Evolutionary conservation across 228 moss, liverwort and hornwort genomes (phyloP).

Genomic region (Sphagnum magellanicum): DNA sequence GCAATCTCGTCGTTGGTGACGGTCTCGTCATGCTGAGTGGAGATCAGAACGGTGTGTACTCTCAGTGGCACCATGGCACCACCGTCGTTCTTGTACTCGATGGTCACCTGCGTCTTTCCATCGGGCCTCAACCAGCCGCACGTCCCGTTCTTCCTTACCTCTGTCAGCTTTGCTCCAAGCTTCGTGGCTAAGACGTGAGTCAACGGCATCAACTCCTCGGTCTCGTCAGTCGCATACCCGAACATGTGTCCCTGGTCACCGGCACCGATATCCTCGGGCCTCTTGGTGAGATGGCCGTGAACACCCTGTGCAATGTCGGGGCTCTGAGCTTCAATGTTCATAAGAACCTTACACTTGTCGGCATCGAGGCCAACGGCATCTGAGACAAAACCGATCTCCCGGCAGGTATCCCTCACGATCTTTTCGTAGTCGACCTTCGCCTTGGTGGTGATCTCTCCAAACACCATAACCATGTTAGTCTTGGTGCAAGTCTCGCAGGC

Average conservation of each 20-base stretch:
- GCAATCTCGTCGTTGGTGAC: slow-evolving; percentile 8
- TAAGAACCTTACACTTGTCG: slow-evolving; percentile 60
- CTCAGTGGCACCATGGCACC: slow-evolving; percentile 9
- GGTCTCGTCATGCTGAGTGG: slow-evolving; percentile 9
- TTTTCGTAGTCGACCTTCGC: slow-evolving; percentile 71
- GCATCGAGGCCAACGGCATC: slow-evolving; percentile 64
- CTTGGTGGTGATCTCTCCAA: slow-evolving; percentile 74
- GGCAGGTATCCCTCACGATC: slow-evolving; percentile 67
- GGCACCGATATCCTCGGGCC: slow-evolving; percentile 69
- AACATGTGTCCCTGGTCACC: slow-evolving; percentile 90
- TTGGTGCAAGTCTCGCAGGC: slow-evolving; percentile 86
- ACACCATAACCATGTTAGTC: slow-evolving; percentile 86
- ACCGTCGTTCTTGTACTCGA: slow-evolving; percentile 7
- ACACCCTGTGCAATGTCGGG: slow-evolving; percentile 68
- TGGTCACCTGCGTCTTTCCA: slow-evolving; percentile 9
- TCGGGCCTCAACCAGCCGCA: slow-evolving; percentile 9
- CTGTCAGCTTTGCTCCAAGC: slow-evolving; percentile 9
- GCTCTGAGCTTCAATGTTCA: slow-evolving; percentile 66
- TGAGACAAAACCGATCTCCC: slow-evolving; percentile 59
- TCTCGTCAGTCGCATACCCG: slow-evolving; percentile 26
- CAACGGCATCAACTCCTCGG: slow-evolving; percentile 7
- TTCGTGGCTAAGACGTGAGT: slow-evolving; percentile 6
- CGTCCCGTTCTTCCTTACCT: slow-evolving; percentile 6
- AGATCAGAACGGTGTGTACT: slow-evolving; percentile 7
- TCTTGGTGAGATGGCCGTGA: slow-evolving; percentile 61